phyloP scores from a whole-genome alignment of 1,139 yeast genomes.

The Magnusiomyces fungicola region DNA sequence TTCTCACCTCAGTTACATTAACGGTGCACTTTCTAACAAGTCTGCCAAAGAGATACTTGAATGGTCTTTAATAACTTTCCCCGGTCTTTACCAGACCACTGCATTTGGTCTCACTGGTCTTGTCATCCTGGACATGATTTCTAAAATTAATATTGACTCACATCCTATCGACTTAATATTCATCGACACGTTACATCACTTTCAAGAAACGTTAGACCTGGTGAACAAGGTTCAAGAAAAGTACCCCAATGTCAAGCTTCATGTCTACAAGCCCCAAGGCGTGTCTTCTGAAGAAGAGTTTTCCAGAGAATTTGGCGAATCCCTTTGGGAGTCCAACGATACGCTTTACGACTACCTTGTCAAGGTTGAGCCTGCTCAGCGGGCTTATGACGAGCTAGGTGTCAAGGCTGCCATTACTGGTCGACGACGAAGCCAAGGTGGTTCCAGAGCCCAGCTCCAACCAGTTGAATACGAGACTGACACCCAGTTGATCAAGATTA shows the following conservation, averaged over 20 bases:
- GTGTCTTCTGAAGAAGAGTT: conserved; percentile 58
- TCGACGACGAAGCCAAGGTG: conserved; percentile 86
- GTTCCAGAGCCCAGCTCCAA: conserved; percentile 64
- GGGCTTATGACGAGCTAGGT: conserved; percentile 67
- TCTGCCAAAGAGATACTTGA: conserved; percentile 65
- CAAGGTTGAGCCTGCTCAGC: conserved; percentile 86
- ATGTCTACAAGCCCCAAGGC: conserved; percentile 59
- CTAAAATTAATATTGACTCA: conserved; percentile 39
- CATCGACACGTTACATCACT: conserved; percentile 86
- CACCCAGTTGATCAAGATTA: conserved; percentile 70
- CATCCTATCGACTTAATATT: conserved; percentile 70
- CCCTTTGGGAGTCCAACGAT: conserved; percentile 80
- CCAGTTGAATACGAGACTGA: conserved; percentile 68
- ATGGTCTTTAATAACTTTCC: conserved; percentile 81
- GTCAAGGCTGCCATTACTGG: conserved; percentile 89
- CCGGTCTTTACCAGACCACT: conserved; percentile 79
- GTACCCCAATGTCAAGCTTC: conserved; percentile 50
- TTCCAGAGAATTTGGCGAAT: conserved; percentile 57
- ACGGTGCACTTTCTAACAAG: conserved; percentile 47
- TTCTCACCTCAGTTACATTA: conserved; percentile 38
- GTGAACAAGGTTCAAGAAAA: conserved; percentile 49
- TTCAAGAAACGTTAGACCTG: conserved; percentile 83
- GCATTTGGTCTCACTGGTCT: conserved; percentile 94
- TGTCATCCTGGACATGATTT: conserved; percentile 76
- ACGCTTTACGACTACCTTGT: conserved; percentile 75